A percentile compares a stretch with the other conserved stretches of the same genome.
phyloP scores from a whole-genome alignment of 306 rosid genomes.

The Castanospermum australe region DNA sequence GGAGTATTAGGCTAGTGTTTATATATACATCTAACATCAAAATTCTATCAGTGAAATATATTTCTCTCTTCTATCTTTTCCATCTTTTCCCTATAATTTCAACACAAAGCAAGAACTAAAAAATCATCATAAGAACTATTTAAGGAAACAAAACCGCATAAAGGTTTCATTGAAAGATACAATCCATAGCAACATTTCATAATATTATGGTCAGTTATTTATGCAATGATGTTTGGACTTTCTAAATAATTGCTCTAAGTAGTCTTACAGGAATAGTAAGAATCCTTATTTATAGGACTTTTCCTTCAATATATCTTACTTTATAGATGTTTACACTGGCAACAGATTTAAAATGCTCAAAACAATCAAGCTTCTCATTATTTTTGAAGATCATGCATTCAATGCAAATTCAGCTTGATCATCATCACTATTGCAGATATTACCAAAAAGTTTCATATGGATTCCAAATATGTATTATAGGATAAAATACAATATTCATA shows the following conservation, averaged over 20 bases:
- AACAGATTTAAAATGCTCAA: constrained; percentile 10
- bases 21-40: too few species aligned
- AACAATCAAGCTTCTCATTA: not conserved
- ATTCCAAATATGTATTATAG: not conserved
- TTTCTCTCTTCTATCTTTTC: too few species aligned
- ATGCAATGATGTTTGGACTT: not conserved
- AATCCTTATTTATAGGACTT: not conserved
- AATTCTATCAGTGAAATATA: too few species aligned
- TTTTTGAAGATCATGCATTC: not conserved
- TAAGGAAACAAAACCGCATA: not conserved
- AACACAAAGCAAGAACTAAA: not conserved
- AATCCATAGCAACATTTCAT: not conserved
- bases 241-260: not conserved
- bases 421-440: not conserved
- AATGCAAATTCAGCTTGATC: not conserved
- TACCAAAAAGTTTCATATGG: not conserved
- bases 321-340: not conserved
- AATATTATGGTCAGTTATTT: not conserved
- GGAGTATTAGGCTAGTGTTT: too few species aligned
- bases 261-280: not conserved
- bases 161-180: not conserved
- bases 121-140: not conserved
- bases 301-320: not conserved
- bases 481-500: not conserved
- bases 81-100: too few species aligned